A percentile compares a stretch with the other conserved stretches of the same genome.
These are phyloP conservation scores for Calophaca sinica DNA, from an alignment of 306 rosid species.

Conservation along the genomic window DNA sequence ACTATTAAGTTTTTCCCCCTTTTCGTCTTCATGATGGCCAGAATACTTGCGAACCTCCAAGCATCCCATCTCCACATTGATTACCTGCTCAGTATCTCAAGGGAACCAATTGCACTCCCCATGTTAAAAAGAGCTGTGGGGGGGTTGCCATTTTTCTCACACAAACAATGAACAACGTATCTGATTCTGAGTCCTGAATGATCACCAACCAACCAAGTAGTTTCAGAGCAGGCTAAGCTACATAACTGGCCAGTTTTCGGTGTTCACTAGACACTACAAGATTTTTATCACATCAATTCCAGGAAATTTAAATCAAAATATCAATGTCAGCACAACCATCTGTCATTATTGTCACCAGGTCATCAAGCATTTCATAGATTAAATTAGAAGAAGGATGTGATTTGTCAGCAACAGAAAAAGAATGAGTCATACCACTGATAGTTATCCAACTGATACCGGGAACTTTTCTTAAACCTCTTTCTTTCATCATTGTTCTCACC, in stretches of 20 bases:
- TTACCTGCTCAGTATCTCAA: conserved; percentile 2
- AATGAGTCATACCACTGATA: conserved; percentile 59
- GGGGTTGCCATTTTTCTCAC: not conserved
- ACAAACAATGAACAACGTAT: not conserved
- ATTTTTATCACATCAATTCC: conserved; percentile 29
- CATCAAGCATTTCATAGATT: conserved; percentile 65
- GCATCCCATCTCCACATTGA: conserved; percentile 10
- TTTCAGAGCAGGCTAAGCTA: conserved; percentile 14
- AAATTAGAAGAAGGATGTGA: conserved; percentile 69
- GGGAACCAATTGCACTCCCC: not conserved
- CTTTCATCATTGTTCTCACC: conserved; percentile 75
- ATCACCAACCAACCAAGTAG: conserved; percentile 10
- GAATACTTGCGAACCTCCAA: conserved; percentile 25
- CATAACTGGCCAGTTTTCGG: conserved; percentile 6
- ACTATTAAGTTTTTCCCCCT: not conserved
- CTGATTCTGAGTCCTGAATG: conserved; percentile 21
- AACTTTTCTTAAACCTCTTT: conserved; percentile 71
- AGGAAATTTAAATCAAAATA: conserved; percentile 38
- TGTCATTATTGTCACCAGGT: conserved; percentile 63
- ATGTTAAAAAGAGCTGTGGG: conserved; percentile 6
- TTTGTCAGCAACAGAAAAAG: conserved; percentile 78
- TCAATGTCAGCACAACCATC: conserved; percentile 53
- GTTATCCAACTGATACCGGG: conserved; percentile 91
- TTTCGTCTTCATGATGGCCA: conserved; percentile 4
- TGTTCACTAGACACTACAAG: conserved; percentile 23